A percentile compares a stretch with the other conserved stretches of the same genome.
Conservation (phyloP, 2,329 filamentous ascomycete genomes). For the Salinomyces thailandicus region DNA sequence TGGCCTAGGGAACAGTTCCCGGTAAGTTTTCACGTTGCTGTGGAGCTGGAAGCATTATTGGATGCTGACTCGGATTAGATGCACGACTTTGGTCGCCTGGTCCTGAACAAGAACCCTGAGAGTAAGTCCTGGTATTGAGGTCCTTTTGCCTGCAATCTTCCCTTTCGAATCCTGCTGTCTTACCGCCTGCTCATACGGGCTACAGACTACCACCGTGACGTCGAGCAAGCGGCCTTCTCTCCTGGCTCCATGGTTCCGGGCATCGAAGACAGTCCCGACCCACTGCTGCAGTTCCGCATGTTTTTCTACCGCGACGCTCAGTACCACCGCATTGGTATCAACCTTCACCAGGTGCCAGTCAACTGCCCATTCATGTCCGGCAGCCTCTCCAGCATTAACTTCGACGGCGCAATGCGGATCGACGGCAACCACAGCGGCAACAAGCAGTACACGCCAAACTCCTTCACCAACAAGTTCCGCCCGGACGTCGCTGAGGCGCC, state of each 20-base stretch:
- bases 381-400: conserved; percentile 38
- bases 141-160: too few species aligned
- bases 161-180: too few species aligned
- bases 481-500: conserved; percentile 42
- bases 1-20: conserved; percentile 42
- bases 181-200: too few species aligned
- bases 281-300: conserved; percentile 40
- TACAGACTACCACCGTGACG: conserved; percentile 42
- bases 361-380: conserved; percentile 41
- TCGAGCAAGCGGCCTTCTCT: conserved; percentile 44
- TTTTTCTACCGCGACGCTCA: conserved; percentile 40
- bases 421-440: conserved; percentile 41
- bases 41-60: too few species aligned
- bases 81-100: conserved; percentile 40
- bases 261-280: conserved; percentile 40
- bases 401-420: conserved; percentile 40
- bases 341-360: conserved; percentile 39
- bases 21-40: conserved; percentile 3
- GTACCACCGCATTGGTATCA: conserved; percentile 43
- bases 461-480: conserved; percentile 42
- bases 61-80: too few species aligned
- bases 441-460: conserved; percentile 44
- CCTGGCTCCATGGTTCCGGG: conserved; percentile 43
- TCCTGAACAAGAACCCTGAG: conserved; percentile 45
- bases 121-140: too few species aligned